phyloP scores from a whole-genome alignment of 345 rosid species.

The Sisymbrium irio region DNA sequence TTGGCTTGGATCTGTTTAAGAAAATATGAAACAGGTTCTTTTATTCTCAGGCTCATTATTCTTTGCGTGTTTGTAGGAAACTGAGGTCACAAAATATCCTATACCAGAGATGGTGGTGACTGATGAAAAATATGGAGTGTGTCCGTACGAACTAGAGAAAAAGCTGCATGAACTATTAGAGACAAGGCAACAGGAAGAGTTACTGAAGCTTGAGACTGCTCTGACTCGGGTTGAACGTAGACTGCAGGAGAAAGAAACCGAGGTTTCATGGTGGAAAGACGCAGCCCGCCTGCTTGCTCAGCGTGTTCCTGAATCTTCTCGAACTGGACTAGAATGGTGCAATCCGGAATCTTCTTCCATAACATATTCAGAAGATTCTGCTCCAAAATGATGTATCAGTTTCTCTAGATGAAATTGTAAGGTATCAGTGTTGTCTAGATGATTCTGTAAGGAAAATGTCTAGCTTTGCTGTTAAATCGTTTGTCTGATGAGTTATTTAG shows the following conservation, averaged over 20 bases:
- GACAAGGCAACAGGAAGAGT: slow-evolving; percentile 64
- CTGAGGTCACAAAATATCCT: background rate
- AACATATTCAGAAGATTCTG: slow-evolving; percentile 1
- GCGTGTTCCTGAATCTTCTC: slow-evolving; percentile 44
- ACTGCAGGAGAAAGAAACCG: slow-evolving; percentile 69
- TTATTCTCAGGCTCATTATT: background rate
- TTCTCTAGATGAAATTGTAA: slow-evolving; percentile 16
- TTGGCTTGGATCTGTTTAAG: background rate
- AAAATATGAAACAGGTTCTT: slow-evolving; percentile 10
- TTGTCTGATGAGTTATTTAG: background rate
- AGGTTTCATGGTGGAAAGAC: slow-evolving; percentile 84
- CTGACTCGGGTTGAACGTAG: slow-evolving; percentile 41
- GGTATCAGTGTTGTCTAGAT: slow-evolving; percentile 30
- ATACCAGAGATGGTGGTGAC: slow-evolving; percentile 21
- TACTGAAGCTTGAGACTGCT: slow-evolving; percentile 65
- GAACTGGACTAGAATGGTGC: slow-evolving; percentile 29
- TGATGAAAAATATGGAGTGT: slow-evolving; percentile 44
- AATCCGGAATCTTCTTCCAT: background rate
- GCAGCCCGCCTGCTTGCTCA: slow-evolving; percentile 49
- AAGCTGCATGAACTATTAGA: slow-evolving; percentile 63
- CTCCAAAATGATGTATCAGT: slow-evolving; percentile 17
- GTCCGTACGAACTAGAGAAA: slow-evolving; percentile 62
- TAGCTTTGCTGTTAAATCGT: background rate
- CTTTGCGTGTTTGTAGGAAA: slow-evolving; percentile 11
- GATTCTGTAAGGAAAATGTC: background rate